A percentile compares a stretch with the other conserved stretches of the same genome.
phyloP scores from a whole-genome alignment of 225 moss, liverwort and hornwort genomes.

The Physcomitrellopsis africana region DNA sequence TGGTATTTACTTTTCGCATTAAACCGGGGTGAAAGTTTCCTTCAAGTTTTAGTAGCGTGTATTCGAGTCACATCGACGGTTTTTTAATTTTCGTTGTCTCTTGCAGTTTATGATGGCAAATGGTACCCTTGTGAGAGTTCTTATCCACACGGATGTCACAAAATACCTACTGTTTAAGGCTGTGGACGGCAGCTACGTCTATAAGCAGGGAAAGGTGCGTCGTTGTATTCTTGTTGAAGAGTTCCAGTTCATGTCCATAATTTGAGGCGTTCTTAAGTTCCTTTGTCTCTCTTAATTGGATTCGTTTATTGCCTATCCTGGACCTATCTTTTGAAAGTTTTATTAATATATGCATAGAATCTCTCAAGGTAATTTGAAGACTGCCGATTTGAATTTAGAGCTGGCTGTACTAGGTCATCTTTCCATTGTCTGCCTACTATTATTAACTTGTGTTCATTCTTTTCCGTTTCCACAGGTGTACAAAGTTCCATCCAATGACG shows the following conservation, averaged over 20 bases:
- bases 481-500: conserved; percentile 79
- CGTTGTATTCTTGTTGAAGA: background rate
- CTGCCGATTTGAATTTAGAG: too few relatives aligned
- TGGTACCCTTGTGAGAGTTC: conserved; percentile 71
- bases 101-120: conserved; percentile 90
- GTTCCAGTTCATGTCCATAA: background rate
- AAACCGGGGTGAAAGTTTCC: too few relatives aligned
- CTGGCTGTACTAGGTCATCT: too few relatives aligned
- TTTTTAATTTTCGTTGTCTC: conserved; percentile 3
- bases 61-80: too few relatives aligned
- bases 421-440: background rate
- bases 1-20: too few relatives aligned
- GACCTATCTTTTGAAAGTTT: too few relatives aligned
- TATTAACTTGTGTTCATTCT: background rate
- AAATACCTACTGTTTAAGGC: conserved; percentile 84
- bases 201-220: conserved; percentile 80
- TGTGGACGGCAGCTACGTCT: conserved; percentile 82
- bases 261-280: background rate
- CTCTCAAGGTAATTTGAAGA: too few relatives aligned
- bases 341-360: too few relatives aligned
- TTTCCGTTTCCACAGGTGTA: conserved; percentile 50
- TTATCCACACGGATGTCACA: conserved; percentile 79
- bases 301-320: background rate
- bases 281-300: background rate
- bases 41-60: too few relatives aligned